These are phyloP conservation scores for Wickerhamiella azyma DNA, from an alignment of 805 yeast species.

Conservation along the genomic window DNA sequence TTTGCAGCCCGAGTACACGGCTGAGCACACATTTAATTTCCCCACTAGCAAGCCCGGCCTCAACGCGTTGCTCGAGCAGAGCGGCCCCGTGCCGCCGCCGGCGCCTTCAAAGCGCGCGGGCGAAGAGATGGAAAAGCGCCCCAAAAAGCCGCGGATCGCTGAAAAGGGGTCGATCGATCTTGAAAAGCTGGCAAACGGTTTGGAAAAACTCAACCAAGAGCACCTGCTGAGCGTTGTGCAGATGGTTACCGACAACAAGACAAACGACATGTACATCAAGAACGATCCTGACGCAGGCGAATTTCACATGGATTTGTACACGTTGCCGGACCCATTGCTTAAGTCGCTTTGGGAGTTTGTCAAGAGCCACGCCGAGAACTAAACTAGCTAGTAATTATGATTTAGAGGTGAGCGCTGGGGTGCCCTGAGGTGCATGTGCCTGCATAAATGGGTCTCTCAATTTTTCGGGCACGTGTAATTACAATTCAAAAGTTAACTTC, in stretches of 20 bases:
- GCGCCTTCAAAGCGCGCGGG: conserved; percentile 29
- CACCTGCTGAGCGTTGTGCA: conserved; percentile 90
- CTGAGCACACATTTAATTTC: conserved; percentile 63
- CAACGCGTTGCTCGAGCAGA: conserved; percentile 57
- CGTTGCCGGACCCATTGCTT: conserved; percentile 79
- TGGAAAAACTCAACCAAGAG: conserved; percentile 80
- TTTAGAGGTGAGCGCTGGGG: too few relatives aligned
- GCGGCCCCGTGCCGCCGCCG: conserved; percentile 59
- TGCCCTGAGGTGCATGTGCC: too few relatives aligned
- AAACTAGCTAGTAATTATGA: background rate
- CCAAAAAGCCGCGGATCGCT: conserved; percentile 27
- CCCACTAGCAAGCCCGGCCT: conserved; percentile 65
- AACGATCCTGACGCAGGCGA: conserved; percentile 95
- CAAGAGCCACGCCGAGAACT: conserved; percentile 39
- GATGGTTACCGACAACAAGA: conserved; percentile 92
- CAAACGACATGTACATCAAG: conserved; percentile 88
- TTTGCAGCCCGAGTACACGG: conserved; percentile 56
- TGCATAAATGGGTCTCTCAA: too few relatives aligned
- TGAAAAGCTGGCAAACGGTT: conserved; percentile 79
- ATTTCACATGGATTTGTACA: conserved; percentile 88
- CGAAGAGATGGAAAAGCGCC: conserved; percentile 22
- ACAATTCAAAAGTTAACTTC: too few relatives aligned
- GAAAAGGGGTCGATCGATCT: conserved; percentile 58
- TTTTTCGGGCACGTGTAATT: too few relatives aligned
- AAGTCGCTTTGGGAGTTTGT: conserved; percentile 93